A percentile compares a stretch with the other conserved stretches of the same genome.
Evolutionary conservation across 2,329 filamentous ascomycete genomes (phyloP).

Genomic region (Claviceps cyperi): DNA sequence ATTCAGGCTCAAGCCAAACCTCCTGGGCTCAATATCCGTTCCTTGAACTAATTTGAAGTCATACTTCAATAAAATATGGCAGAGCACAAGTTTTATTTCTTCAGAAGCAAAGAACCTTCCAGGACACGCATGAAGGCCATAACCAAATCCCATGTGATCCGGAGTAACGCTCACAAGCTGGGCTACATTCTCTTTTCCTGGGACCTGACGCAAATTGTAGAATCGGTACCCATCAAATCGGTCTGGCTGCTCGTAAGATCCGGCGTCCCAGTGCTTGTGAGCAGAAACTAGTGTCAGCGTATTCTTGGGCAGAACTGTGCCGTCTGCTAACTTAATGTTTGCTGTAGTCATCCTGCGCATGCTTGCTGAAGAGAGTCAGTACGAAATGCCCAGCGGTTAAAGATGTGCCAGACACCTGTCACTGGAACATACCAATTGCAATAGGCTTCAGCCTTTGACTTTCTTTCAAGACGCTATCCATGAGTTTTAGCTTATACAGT

Average conservation of each 20-base stretch:
- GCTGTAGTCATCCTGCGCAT: conserved; percentile 2
- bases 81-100: conserved; percentile 17
- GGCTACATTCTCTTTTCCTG: conserved; percentile 3
- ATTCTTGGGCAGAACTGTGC: conserved; percentile 1
- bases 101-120: conserved; percentile 24
- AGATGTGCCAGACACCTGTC: background rate
- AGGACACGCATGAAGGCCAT: conserved; percentile 24
- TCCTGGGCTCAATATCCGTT: background rate
- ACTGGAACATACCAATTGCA: background rate
- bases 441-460: conserved; percentile 28
- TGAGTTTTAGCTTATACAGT: conserved; percentile 25
- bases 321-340: conserved; percentile 8
- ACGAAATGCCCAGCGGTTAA: background rate
- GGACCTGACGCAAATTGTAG: conserved; percentile 6
- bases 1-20: background rate
- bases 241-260: background rate
- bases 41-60: background rate
- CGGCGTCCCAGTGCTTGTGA: background rate
- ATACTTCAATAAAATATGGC: background rate
- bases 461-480: conserved; percentile 37
- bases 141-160: conserved; percentile 19
- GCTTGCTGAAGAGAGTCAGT: background rate
- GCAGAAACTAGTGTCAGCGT: background rate
- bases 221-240: conserved; percentile 12
- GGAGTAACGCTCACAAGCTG: conserved; percentile 17